Percentiles rank a stretch among this genome's conserved stretches.
These are phyloP conservation scores for Ceratocystis alfenasii DNA, from an alignment of 2,329 filamentous ascomycete genomes.

Conservation along the genomic window DNA sequence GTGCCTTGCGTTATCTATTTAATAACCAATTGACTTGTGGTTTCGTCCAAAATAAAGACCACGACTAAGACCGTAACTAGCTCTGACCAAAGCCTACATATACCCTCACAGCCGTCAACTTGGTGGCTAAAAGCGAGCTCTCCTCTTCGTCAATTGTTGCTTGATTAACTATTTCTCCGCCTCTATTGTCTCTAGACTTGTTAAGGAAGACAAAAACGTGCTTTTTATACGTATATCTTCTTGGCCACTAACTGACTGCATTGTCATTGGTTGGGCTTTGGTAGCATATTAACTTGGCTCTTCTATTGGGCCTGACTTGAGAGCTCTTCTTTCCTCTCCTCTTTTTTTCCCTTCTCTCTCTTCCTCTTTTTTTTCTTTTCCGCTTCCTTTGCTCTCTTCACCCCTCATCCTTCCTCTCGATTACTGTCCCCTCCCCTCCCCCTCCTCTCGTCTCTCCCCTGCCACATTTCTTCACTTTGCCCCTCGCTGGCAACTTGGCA, in stretches of 20 bases:
- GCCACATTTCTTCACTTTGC: constrained; percentile 4
- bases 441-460: constrained; percentile 13
- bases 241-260: not conserved
- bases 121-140: not conserved
- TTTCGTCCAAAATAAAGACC: not conserved
- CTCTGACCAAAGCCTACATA: no score
- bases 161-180: not conserved
- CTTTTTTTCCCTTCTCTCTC: constrained; percentile 18
- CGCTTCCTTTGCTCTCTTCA: constrained; percentile 15
- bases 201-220: not conserved
- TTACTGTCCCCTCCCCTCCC: constrained; percentile 3
- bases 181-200: not conserved
- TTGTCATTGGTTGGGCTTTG: not conserved
- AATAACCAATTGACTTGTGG: not conserved
- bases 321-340: constrained; percentile 12
- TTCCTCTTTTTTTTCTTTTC: constrained; percentile 19
- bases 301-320: constrained; percentile 6
- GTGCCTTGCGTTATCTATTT: not conserved
- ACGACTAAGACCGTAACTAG: not conserved
- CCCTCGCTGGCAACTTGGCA: constrained; percentile 13
- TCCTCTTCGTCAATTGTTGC: not conserved
- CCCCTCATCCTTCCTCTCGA: constrained; percentile 10
- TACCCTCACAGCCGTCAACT: no score
- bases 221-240: not conserved
- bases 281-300: not conserved